A percentile compares a stretch with the other conserved stretches of the same genome.
These are phyloP conservation scores for Citropsis articulata DNA, from an alignment of 345 rosid species.

Conservation along the genomic window DNA sequence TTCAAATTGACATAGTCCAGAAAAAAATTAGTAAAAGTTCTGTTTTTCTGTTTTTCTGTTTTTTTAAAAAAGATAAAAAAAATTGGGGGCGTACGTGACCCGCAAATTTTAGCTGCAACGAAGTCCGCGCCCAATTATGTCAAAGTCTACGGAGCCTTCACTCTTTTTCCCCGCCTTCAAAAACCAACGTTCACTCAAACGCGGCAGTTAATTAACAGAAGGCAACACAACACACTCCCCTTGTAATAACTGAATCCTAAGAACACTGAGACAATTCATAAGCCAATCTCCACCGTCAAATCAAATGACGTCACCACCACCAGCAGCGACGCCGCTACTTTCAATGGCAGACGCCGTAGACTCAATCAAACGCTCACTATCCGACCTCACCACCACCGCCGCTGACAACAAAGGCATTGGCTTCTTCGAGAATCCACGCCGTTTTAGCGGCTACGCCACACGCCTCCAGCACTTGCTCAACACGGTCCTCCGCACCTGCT, in stretches of 20 bases:
- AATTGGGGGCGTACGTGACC: not conserved
- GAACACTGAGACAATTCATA: no score
- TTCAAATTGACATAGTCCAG: no score
- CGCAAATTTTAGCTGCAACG: not conserved
- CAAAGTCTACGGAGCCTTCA: not conserved
- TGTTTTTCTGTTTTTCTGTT: no score
- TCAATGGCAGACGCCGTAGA: slow-evolving; percentile 23
- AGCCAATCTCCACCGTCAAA: not conserved
- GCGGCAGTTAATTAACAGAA: not conserved
- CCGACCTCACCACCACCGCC: slow-evolving; percentile 19
- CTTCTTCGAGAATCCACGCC: slow-evolving; percentile 30
- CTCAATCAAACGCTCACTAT: slow-evolving; percentile 32
- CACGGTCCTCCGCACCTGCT: slow-evolving; percentile 22
- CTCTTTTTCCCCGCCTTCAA: not conserved
- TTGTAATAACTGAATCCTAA: not conserved
- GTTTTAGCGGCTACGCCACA: slow-evolving; percentile 31
- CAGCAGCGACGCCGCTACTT: not conserved
- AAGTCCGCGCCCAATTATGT: not conserved
- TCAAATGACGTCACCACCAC: slow-evolving; percentile 23
- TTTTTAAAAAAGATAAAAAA: not conserved
- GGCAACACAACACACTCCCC: not conserved
- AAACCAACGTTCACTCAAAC: not conserved
- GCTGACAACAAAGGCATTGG: not conserved
- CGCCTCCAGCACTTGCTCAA: slow-evolving; percentile 30
- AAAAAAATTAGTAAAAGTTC: no score